Evolutionary conservation across 495 filamentous ascomycete genomes (phyloP).

Genomic region (Annulohypoxylon nitens): DNA sequence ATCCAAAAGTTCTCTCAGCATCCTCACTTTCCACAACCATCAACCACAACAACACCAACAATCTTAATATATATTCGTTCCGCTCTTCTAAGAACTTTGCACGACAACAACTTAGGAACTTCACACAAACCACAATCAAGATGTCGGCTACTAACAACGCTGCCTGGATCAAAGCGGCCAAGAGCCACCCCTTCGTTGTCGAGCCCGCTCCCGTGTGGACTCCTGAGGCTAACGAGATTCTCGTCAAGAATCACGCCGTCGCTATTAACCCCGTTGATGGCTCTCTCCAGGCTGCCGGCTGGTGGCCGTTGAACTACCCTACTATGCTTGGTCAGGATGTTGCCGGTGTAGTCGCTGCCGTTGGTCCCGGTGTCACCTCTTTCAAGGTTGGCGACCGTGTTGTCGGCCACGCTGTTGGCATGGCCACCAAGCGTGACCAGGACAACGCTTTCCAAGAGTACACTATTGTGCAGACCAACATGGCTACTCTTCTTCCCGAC

Average conservation of each 20-base stretch:
- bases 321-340: conserved; percentile 66
- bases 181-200: conserved; percentile 49
- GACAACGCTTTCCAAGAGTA: conserved; percentile 56
- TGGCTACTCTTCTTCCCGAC: conserved; percentile 57
- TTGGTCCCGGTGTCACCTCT: conserved; percentile 56
- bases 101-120: conserved; percentile 12
- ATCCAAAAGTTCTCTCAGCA: conserved; percentile 28
- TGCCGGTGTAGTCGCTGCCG: conserved; percentile 62
- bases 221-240: conserved; percentile 54
- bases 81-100: not conserved
- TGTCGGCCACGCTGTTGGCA: conserved; percentile 47
- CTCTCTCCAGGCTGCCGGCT: conserved; percentile 55
- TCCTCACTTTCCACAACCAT: conserved; percentile 15
- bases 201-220: conserved; percentile 47
- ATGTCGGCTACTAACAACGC: conserved; percentile 47
- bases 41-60: conserved; percentile 18
- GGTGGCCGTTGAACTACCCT: conserved; percentile 58
- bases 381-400: conserved; percentile 64
- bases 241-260: conserved; percentile 56
- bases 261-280: conserved; percentile 65
- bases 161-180: conserved; percentile 46
- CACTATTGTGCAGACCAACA: conserved; percentile 48
- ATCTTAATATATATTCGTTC: conserved; percentile 5
- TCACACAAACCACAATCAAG: conserved; percentile 26
- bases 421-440: conserved; percentile 40